Evolutionary conservation across 306 rosid genomes (phyloP), one percentile per base, ranked within the genome.

Genomic region (Quercus glauca): DNA sequence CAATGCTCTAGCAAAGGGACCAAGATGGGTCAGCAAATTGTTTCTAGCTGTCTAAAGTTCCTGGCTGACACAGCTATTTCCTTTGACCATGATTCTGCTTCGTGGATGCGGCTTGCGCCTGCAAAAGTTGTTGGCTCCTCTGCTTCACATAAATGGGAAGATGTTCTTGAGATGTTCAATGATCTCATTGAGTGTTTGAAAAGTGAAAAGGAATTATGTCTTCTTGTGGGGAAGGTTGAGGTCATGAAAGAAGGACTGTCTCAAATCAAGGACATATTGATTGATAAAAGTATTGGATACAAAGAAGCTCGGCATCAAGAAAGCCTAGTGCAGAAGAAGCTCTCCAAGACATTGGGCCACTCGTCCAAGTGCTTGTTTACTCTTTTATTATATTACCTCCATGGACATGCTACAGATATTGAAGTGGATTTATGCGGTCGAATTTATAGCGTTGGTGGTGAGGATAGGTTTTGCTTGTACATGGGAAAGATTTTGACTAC

Each of bases 281-380:
- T 86, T 65, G 98, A 90, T 78, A 83, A 78, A 58, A 86, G 79
- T 55, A 81, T 93, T 71, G 96, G 98, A 69, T 87, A 86, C 85
- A 95, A 87, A 79, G 98, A 91, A 82, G 87, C 80, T 26, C 75
- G 82, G 65, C 92, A 85, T 79, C 98, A 90, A 81, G 93, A 92
- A 85, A 78, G 65, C 80, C 57, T 87, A 8, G 97, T 89, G 80
- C 89, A 87, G 81, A 95, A 90, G 89, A 93, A 90, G 86, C 92
- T 95, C 49, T 82, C 96, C 10, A 95, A 86, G 87, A 85, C 89
- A 75, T 73, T 92, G 80, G 97, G 99, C 23, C 90, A 89, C 85
- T 86, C 99, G 17, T 92, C 99, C 57, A 84, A 82, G 76, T 95
- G 99, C 84, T 79, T 95, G 81, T 95, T 93, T 86, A 91, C 96